Base-by-base conservation (phyloP, 2,329 filamentous ascomycete species). In the Scedosporium boydii region DNA sequence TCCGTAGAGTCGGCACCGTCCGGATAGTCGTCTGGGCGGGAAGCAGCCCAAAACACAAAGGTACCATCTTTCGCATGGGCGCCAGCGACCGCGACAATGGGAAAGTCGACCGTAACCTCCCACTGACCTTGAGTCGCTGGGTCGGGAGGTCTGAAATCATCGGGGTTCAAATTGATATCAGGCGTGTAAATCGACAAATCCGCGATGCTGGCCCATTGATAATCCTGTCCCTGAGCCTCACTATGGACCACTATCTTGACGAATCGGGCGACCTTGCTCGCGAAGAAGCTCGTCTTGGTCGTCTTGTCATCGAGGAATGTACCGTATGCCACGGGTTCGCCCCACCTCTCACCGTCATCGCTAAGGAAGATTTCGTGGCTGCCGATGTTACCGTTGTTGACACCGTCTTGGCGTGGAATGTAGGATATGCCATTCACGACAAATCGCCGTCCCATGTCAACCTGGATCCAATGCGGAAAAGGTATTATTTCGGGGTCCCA, bases 21-120 rank as follows among this genome's bases (percentile, higher is more conserved):
- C 23, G 59, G 59, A 16, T 60, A 60, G 59, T 60, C 59, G 21
- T 60, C 59, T 23, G 59, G 59, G 6, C 59, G 59, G 21, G 59
- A 60, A 26, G 59, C 42, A 21, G 59, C 16, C 59, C 59, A 60
- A 14, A 60, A 38, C 42, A 60, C 59, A 53, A 60, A 60, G 1
- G 42, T 53, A 12, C 59, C 59, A 16, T 60, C 59, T 53, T 38
- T 60, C 1, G 59, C 44, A 23, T 60, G 59, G 59, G 59, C 70
- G 3, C 68, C 69, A 1, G 73, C 69, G 14, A 70, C 74, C 10
- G 74, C 71, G 1, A 76, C 71, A 18, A 75, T 69, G 2, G 74
- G 73, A 42, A 76, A 71, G 66, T 74, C 67, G 27, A 76, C 63
- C 0, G 74, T 75, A 4, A 67, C 66, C 2, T 71, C 70, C 74